Evolutionary conservation across 2,329 filamentous ascomycete genomes (phyloP).

Genomic region (Magnaporthales sp.): DNA sequence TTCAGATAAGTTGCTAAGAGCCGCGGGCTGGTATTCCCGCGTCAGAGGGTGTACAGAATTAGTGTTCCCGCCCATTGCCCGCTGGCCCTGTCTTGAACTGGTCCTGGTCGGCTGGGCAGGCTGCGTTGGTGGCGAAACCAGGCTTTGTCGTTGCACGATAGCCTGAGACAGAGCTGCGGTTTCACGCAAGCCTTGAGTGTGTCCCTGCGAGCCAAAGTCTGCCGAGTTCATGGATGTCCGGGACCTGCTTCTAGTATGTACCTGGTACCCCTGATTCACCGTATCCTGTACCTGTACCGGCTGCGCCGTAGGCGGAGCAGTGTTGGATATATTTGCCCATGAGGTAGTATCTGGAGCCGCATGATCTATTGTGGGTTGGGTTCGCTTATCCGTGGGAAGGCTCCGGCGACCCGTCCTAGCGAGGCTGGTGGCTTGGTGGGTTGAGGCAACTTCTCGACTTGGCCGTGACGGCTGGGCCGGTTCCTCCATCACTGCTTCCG

Average conservation of each 20-base stretch:
- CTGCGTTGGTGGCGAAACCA: conserved; percentile 20
- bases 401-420: neutral
- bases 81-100: conserved; percentile 26
- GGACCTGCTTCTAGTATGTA: conserved; percentile 5
- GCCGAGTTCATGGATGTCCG: conserved; percentile 13
- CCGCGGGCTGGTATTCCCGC: conserved; percentile 7
- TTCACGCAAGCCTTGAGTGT: conserved; percentile 10
- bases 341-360: neutral
- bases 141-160: conserved; percentile 16
- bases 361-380: neutral
- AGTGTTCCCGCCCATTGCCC: conserved; percentile 15
- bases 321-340: neutral
- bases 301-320: neutral
- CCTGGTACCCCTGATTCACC: neutral
- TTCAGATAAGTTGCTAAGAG: conserved; percentile 9
- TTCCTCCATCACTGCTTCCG: neutral
- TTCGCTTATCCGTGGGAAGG: neutral
- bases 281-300: neutral
- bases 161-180: conserved; percentile 15
- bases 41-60: neutral
- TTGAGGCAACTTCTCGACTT: neutral
- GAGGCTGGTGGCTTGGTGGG: neutral
- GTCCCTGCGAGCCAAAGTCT: conserved; percentile 9
- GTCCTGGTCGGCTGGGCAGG: conserved; percentile 21
- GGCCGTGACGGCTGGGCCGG: neutral